Percentiles rank a stretch among this genome's conserved stretches.
Evolutionary conservation across 2,329 filamentous ascomycete species (phyloP).

Genomic region (Talaromyces amestolkiae): DNA sequence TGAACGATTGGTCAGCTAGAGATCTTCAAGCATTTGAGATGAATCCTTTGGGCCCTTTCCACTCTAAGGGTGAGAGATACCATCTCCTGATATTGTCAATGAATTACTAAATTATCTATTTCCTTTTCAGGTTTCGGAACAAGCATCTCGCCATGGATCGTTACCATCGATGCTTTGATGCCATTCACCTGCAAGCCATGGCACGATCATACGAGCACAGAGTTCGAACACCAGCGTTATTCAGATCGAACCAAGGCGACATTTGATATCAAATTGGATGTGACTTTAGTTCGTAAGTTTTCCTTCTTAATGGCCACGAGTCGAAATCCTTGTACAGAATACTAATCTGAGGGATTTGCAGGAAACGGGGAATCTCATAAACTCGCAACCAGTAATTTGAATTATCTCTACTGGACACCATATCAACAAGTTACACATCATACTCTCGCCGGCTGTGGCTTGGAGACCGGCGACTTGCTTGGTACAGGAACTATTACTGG

Average conservation of each 20-base stretch:
- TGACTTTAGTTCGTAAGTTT: conserved; percentile 7
- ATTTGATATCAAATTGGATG: conserved; percentile 1
- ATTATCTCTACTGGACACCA: conserved; percentile 29
- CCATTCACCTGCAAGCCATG: conserved; percentile 26
- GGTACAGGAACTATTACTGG: conserved; percentile 35
- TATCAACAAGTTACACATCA: conserved; percentile 33
- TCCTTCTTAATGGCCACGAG: not conserved
- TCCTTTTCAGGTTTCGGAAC: conserved; percentile 52
- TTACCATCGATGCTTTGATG: conserved; percentile 60
- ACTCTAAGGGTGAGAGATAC: conserved; percentile 47
- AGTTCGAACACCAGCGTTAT: conserved; percentile 11
- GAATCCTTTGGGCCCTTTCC: conserved; percentile 60
- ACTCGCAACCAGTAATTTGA: conserved; percentile 11
- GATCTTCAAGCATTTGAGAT: conserved; percentile 64
- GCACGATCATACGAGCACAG: conserved; percentile 15
- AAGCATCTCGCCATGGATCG: conserved; percentile 60
- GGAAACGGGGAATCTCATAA: conserved; percentile 11
- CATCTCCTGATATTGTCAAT: not conserved
- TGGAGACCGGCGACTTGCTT: conserved; percentile 33
- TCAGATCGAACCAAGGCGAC: not conserved
- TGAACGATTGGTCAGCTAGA: conserved; percentile 58
- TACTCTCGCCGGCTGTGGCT: conserved; percentile 28
- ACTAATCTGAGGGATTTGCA: not conserved
- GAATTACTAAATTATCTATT: not conserved
- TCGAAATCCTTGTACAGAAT: no score